phyloP scores from a whole-genome alignment of 2,329 filamentous ascomycete genomes.

The Botrytis galanthina region DNA sequence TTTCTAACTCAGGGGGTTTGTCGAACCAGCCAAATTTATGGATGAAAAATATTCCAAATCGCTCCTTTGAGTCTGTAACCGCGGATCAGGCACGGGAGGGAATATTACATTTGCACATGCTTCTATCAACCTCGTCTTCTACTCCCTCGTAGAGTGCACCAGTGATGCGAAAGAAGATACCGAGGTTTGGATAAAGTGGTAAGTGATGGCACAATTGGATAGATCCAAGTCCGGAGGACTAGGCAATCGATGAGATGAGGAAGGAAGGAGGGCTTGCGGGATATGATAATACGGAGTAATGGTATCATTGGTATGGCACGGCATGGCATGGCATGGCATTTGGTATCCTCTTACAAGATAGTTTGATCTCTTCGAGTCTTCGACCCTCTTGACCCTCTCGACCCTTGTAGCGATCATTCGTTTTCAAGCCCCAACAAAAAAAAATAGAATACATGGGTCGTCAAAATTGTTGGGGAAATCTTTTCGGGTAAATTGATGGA shows the following conservation, averaged over 20 bases:
- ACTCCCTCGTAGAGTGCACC: not conserved
- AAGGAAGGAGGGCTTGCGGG: not conserved
- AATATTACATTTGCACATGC: not conserved
- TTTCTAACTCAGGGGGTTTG: not conserved
- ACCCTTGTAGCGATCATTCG: slow-evolving; percentile 17
- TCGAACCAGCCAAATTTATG: not conserved
- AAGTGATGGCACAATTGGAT: not conserved
- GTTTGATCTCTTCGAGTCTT: not conserved
- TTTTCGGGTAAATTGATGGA: not conserved
- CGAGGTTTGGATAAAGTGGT: not conserved
- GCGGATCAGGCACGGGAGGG: not conserved
- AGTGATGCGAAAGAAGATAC: not conserved
- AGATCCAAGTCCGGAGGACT: not conserved
- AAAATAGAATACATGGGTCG: not conserved
- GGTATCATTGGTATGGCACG: not conserved
- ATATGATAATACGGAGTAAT: not conserved
- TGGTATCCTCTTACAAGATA: not conserved
- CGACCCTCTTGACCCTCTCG: not conserved
- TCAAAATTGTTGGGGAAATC: slow-evolving; percentile 21
- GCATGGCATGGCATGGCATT: not conserved
- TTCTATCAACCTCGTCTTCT: no score
- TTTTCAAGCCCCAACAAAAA: slow-evolving; percentile 19
- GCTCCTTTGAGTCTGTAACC: not conserved
- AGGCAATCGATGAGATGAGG: not conserved
- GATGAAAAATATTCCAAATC: not conserved